These are phyloP conservation scores for Starmerella vaccinii DNA, from an alignment of 805 yeast species.

Conservation along the genomic window DNA sequence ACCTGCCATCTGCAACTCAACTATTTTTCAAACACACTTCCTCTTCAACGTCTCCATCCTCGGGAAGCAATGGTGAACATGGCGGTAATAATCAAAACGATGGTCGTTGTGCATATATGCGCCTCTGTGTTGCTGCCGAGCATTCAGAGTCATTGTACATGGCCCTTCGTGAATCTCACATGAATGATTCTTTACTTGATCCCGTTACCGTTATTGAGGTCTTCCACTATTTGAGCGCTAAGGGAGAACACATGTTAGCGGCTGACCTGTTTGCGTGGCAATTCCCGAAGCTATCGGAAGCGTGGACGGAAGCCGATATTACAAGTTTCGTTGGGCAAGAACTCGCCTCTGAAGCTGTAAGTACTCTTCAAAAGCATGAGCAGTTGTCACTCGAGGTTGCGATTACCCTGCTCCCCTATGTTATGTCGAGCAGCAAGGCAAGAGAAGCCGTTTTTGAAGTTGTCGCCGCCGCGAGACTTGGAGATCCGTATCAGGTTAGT, in stretches of 20 bases:
- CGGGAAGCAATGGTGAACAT: neutral
- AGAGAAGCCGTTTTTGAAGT: constrained; percentile 21
- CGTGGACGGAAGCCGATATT: constrained; percentile 11
- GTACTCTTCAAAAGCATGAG: neutral
- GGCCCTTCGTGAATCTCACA: constrained; percentile 27
- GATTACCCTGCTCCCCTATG: constrained; percentile 18
- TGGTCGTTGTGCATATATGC: constrained; percentile 24
- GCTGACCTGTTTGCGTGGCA: constrained; percentile 28
- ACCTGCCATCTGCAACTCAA: constrained; percentile 20
- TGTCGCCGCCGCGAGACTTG: constrained; percentile 23
- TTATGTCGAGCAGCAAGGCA: constrained; percentile 14
- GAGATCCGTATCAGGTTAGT: constrained; percentile 13
- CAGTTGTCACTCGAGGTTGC: constrained; percentile 17
- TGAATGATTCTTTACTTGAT: constrained; percentile 28
- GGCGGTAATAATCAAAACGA: constrained; percentile 1
- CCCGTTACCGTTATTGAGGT: constrained; percentile 26
- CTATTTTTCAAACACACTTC: constrained; percentile 8
- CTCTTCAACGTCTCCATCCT: neutral
- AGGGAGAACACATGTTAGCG: constrained; percentile 25
- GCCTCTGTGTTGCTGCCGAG: constrained; percentile 20
- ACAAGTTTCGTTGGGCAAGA: constrained; percentile 22
- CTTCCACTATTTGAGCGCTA: constrained; percentile 7
- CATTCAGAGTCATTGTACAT: constrained; percentile 23
- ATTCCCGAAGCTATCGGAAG: constrained; percentile 12
- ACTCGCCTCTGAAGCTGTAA: constrained; percentile 13